A percentile compares a stretch with the other conserved stretches of the same genome.
Conservation (phyloP, 1,139 yeast genomes). For the Pneumocystis carinii region DNA sequence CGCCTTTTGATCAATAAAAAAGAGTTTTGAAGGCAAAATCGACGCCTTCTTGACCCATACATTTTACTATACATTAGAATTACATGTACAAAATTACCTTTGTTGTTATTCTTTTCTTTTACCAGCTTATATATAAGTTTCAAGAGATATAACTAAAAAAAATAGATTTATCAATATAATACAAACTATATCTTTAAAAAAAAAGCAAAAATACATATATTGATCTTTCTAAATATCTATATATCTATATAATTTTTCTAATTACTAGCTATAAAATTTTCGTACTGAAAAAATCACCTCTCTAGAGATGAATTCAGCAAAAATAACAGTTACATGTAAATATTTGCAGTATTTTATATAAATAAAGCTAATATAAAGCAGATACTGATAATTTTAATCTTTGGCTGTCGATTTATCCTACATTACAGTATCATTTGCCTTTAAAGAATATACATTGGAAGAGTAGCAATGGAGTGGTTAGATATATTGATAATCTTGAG, state of each 20-base stretch:
- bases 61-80: background rate
- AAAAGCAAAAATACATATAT: background rate
- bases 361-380: background rate
- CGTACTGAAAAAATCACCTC: background rate
- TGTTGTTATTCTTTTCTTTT: too few species aligned
- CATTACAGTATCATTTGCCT: conserved; percentile 28
- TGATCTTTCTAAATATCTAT: background rate
- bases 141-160: too few species aligned
- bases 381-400: background rate
- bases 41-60: background rate
- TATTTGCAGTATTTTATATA: background rate
- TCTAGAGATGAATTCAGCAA: background rate
- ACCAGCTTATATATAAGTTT: too few species aligned
- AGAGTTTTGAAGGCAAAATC: background rate
- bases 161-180: too few species aligned
- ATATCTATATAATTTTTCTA: background rate
- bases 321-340: background rate
- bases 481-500: conserved; percentile 53
- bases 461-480: conserved; percentile 38
- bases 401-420: background rate
- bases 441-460: conserved; percentile 72
- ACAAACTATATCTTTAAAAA: background rate
- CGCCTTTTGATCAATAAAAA: background rate
- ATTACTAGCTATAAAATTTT: background rate
- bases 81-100: too few species aligned